Percentiles rank a stretch among this genome's conserved stretches.
phyloP scores from a whole-genome alignment of 208 protist genomes.

The Leishmania mexicana region DNA sequence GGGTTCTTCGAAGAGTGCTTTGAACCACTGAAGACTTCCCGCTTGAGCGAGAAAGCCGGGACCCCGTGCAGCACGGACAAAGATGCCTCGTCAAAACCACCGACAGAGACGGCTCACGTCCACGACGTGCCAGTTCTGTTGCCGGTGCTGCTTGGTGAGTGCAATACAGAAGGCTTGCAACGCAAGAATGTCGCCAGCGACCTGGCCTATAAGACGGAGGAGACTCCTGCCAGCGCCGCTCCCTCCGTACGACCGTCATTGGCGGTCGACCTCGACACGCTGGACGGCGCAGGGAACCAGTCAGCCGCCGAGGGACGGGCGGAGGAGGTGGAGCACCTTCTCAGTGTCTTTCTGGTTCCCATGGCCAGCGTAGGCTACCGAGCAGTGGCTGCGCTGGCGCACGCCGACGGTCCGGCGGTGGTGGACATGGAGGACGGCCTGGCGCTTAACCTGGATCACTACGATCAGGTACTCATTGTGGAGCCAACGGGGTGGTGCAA shows the following conservation, averaged over 20 bases:
- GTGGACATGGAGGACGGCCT: constrained; percentile 42
- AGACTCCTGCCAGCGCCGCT: not conserved
- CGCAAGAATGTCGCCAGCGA: not conserved
- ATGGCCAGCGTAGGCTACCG: constrained; percentile 26
- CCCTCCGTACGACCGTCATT: not conserved
- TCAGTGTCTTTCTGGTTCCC: constrained; percentile 30
- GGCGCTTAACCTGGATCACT: constrained; percentile 42
- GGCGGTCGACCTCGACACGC: not conserved
- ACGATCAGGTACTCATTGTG: constrained; percentile 70
- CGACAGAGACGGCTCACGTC: constrained; percentile 1
- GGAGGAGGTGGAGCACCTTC: constrained; percentile 14
- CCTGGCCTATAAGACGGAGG: not conserved
- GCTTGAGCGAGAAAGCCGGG: not conserved
- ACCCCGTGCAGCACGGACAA: not conserved
- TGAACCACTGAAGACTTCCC: constrained; percentile 1
- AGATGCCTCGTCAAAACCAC: not conserved
- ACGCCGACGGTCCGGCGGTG: not conserved
- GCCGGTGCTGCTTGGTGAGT: constrained; percentile 7
- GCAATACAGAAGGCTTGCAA: not conserved
- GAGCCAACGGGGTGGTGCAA: constrained; percentile 85
- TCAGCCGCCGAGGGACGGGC: not conserved
- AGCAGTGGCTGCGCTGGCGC: constrained; percentile 16
- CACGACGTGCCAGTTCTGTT: constrained; percentile 23
- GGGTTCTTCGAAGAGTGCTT: constrained; percentile 36
- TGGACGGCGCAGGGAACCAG: not conserved